phyloP scores from a whole-genome alignment of 345 rosid genomes.

The Kandelia obovata region DNA sequence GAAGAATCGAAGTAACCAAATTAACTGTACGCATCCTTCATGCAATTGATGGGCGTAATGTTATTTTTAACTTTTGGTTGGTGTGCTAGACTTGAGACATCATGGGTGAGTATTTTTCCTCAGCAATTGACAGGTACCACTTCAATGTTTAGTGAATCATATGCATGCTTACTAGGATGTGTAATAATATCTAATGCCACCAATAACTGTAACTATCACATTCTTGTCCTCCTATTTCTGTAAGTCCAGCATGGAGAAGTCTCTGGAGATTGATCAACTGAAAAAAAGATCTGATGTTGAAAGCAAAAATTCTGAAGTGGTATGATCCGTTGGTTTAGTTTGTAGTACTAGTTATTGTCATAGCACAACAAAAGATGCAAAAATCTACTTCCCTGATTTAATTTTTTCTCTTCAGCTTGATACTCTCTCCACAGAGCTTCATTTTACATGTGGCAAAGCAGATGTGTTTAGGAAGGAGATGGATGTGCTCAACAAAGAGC shows the following conservation, averaged over 20 bases:
- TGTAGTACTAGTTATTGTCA: neutral
- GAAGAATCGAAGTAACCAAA: too few species aligned
- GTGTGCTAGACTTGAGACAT: neutral
- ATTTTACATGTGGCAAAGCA: slow-evolving; percentile 30
- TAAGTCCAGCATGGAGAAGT: slow-evolving; percentile 47
- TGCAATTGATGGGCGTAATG: too few species aligned
- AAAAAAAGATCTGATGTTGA: slow-evolving; percentile 31
- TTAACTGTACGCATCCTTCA: too few species aligned
- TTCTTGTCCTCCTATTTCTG: neutral
- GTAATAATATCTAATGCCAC: too few species aligned
- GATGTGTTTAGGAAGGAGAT: slow-evolving; percentile 36
- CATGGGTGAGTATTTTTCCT: neutral
- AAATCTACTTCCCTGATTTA: neutral
- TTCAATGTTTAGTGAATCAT: neutral
- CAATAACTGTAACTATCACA: neutral
- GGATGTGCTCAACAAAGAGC: slow-evolving; percentile 36
- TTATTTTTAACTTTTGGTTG: neutral
- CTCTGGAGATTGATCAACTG: slow-evolving; percentile 52
- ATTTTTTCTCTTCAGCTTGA: slow-evolving; percentile 17
- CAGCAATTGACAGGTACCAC: neutral
- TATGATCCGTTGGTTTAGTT: neutral
- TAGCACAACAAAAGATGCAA: too few species aligned
- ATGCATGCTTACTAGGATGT: too few species aligned
- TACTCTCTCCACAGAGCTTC: slow-evolving; percentile 38
- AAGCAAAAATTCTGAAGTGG: slow-evolving; percentile 45